Conservation (phyloP, 1,139 yeast genomes). For the Blastobotrys arbuscula region DNA sequence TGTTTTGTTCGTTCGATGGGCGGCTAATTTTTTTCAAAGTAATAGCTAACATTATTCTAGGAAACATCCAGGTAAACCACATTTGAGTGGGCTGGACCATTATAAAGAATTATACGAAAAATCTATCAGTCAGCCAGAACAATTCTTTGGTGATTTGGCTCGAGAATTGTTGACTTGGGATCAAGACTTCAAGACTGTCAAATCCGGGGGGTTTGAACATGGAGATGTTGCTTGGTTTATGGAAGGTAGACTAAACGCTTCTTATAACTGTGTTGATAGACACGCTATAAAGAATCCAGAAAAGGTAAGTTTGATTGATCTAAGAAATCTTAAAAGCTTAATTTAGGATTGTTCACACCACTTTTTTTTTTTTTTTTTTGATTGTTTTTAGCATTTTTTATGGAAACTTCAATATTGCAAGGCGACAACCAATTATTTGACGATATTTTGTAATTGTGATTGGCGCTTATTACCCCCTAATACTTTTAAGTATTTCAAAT, state of each 20-base stretch:
- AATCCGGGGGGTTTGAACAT: constrained; percentile 59
- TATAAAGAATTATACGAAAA: constrained; percentile 68
- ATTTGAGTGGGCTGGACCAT: constrained; percentile 49
- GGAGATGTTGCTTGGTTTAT: constrained; percentile 93
- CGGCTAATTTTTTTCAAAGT: not conserved
- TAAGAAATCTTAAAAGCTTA: too few relatives aligned
- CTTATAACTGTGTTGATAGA: constrained; percentile 94
- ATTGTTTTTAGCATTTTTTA: too few relatives aligned
- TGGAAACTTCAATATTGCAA: too few relatives aligned
- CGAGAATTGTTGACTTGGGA: constrained; percentile 79
- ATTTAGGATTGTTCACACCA: too few relatives aligned
- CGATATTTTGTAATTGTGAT: too few relatives aligned
- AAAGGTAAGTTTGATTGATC: constrained; percentile 36
- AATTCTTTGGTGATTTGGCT: constrained; percentile 80
- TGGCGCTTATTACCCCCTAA: too few relatives aligned
- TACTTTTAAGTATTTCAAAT: too few relatives aligned
- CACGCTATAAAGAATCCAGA: constrained; percentile 85
- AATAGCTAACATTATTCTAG: constrained; percentile 16
- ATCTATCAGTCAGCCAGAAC: constrained; percentile 76
- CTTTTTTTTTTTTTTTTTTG: too few relatives aligned
- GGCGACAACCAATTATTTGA: too few relatives aligned
- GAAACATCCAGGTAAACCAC: constrained; percentile 37
- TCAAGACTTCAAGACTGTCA: constrained; percentile 66
- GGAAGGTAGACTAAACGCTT: constrained; percentile 89
- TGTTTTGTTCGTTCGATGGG: not conserved